Evolutionary conservation across 2,329 filamentous ascomycete species (phyloP).

Genomic region (Mollisia scopiformis): DNA sequence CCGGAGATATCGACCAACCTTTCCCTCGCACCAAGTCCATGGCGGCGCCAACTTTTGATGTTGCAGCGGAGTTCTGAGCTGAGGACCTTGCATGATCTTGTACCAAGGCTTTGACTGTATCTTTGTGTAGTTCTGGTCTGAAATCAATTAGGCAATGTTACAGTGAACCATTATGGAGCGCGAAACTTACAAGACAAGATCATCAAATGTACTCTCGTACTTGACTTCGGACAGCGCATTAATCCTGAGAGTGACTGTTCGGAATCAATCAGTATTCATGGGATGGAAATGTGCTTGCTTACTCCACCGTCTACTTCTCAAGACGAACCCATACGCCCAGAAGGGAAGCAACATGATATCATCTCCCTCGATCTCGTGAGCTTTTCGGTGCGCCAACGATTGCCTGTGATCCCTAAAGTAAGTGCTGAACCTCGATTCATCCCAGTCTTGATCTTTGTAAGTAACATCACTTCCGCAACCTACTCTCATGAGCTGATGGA

Average conservation of each 20-base stretch:
- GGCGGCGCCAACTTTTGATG: constrained; percentile 1
- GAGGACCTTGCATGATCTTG: constrained; percentile 1
- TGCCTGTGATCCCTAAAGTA: not conserved
- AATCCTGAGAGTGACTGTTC: constrained; percentile 2
- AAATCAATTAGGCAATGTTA: not conserved
- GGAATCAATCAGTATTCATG: not conserved
- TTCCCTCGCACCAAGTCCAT: constrained; percentile 34
- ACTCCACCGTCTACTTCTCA: constrained; percentile 5
- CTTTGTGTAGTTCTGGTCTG: not conserved
- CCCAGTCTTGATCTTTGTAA: constrained; percentile 1
- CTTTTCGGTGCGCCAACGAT: not conserved
- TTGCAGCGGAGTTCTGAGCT: not conserved
- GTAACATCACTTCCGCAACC: constrained; percentile 5
- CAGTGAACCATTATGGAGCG: not conserved
- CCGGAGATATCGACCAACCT: constrained; percentile 8
- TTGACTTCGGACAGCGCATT: constrained; percentile 4
- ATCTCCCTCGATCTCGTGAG: not conserved
- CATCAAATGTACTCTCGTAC: constrained; percentile 4
- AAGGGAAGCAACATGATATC: constrained; percentile 1
- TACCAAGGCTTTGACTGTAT: constrained; percentile 11
- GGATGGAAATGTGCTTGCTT: not conserved
- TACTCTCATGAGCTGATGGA: not conserved
- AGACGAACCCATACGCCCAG: constrained; percentile 9
- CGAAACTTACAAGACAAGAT: not conserved
- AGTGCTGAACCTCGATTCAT: not conserved